Conservation (phyloP, 495 filamentous ascomycete genomes). For the Apodospora peruviana region DNA sequence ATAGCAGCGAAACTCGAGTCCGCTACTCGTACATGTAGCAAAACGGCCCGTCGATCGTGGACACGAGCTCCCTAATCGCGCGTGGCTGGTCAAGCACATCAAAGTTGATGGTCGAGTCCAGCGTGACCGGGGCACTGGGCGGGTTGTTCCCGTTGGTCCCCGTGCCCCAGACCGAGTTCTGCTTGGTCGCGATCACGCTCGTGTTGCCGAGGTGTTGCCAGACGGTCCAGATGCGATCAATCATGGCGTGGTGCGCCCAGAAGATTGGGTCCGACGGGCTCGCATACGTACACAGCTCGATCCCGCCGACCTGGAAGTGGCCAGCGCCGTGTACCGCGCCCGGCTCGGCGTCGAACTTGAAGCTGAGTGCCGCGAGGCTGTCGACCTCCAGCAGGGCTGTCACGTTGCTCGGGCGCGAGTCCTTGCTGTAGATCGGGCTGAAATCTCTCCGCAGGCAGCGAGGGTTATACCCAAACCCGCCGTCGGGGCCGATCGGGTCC, state of each 20-base stretch:
- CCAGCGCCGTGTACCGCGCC: not conserved
- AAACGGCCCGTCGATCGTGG: constrained; percentile 9
- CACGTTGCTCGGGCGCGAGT: not conserved
- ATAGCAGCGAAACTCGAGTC: too few species aligned
- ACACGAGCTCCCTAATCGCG: constrained; percentile 4
- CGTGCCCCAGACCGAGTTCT: not conserved
- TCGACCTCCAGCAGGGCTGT: not conserved
- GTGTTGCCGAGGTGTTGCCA: constrained; percentile 45
- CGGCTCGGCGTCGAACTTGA: not conserved
- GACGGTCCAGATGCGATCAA: constrained; percentile 58
- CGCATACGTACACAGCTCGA: constrained; percentile 14
- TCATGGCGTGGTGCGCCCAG: constrained; percentile 55
- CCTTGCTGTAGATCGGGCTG: not conserved
- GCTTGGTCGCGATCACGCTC: not conserved
- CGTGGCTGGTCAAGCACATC: not conserved
- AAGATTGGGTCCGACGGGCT: constrained; percentile 49
- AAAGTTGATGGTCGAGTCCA: constrained; percentile 10
- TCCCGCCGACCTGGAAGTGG: constrained; percentile 1
- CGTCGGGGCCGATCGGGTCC: not conserved
- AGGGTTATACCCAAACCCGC: constrained; percentile 3
- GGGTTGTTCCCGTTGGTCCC: constrained; percentile 3
- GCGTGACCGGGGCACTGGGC: constrained; percentile 8
- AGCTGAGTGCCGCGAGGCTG: not conserved
- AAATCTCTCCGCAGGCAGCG: constrained; percentile 6
- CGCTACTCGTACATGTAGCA: constrained; percentile 14